These are phyloP conservation scores for Sugiyamaella americana DNA, from an alignment of 805 yeast genomes.

Conservation along the genomic window DNA sequence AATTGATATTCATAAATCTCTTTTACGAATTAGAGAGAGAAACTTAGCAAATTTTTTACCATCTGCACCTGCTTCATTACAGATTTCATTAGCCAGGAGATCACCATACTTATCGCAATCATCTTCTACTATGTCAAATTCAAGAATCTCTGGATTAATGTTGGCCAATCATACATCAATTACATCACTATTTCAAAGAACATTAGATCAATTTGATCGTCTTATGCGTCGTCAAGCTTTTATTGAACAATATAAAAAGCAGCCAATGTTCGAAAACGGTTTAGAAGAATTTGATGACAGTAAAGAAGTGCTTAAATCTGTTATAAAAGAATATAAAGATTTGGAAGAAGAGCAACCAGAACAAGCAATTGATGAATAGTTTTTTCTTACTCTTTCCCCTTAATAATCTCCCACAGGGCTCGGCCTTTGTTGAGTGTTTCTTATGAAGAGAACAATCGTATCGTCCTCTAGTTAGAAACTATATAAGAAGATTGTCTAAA, in stretches of 20 bases:
- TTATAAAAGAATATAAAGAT: constrained; percentile 71
- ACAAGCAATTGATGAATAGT: neutral
- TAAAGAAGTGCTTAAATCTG: constrained; percentile 65
- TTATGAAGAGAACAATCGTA: too few species aligned
- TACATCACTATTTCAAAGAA: constrained; percentile 55
- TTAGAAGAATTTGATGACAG: constrained; percentile 73
- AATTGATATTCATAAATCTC: constrained; percentile 51
- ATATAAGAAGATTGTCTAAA: too few species aligned
- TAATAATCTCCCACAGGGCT: too few species aligned
- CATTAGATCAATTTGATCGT: constrained; percentile 70
- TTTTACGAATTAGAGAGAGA: constrained; percentile 37
- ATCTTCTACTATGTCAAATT: constrained; percentile 30
- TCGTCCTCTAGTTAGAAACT: too few species aligned
- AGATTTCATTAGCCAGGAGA: constrained; percentile 67
- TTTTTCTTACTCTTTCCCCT: too few species aligned
- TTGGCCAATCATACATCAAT: constrained; percentile 78
- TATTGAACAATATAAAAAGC: constrained; percentile 61
- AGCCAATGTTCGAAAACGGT: constrained; percentile 37
- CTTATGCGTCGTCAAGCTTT: constrained; percentile 79
- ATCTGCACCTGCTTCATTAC: constrained; percentile 76
- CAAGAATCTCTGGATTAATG: constrained; percentile 70
- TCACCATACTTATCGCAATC: constrained; percentile 51
- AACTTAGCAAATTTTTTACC: constrained; percentile 66
- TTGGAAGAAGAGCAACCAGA: constrained; percentile 15
- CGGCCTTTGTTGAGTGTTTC: too few species aligned